phyloP scores from a whole-genome alignment of 345 rosid genomes.

The Aegle marmelos region DNA sequence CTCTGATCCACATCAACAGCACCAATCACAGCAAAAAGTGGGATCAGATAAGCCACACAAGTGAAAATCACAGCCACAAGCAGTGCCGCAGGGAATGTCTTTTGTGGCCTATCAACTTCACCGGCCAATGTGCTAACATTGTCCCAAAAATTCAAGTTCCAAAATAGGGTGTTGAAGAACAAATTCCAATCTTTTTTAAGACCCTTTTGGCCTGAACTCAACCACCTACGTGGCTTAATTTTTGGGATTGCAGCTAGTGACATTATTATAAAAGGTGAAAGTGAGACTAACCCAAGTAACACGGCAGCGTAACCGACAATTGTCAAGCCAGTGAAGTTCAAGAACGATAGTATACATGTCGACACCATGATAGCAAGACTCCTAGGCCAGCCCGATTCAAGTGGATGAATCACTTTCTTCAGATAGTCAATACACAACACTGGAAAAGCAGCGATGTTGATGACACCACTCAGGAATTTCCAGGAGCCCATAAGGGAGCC shows the following conservation, averaged over 20 bases:
- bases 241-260: slow-evolving; percentile 46
- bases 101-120: slow-evolving; percentile 54
- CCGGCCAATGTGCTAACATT: slow-evolving; percentile 62
- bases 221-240: slow-evolving; percentile 53
- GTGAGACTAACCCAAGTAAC: slow-evolving; percentile 42
- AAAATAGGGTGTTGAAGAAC: slow-evolving; percentile 66
- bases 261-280: slow-evolving; percentile 53
- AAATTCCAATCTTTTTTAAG: slow-evolving; percentile 59
- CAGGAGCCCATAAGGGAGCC: slow-evolving; percentile 61
- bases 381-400: slow-evolving; percentile 39
- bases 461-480: slow-evolving; percentile 61
- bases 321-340: slow-evolving; percentile 50
- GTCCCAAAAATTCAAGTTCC: slow-evolving; percentile 78
- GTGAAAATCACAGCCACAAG: slow-evolving; percentile 49
- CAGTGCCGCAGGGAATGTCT: slow-evolving; percentile 50
- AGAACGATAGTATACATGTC: slow-evolving; percentile 38
- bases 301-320: slow-evolving; percentile 59
- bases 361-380: slow-evolving; percentile 30
- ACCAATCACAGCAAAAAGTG: slow-evolving; percentile 62
- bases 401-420: slow-evolving; percentile 32
- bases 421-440: slow-evolving; percentile 47
- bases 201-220: slow-evolving; percentile 48
- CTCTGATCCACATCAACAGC: slow-evolving; percentile 59
- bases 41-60: slow-evolving; percentile 48
- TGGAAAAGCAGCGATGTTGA: slow-evolving; percentile 56